These are phyloP conservation scores for Chrysoporthe cubensis DNA, from an alignment of 2,329 filamentous ascomycete species.

Conservation along the genomic window DNA sequence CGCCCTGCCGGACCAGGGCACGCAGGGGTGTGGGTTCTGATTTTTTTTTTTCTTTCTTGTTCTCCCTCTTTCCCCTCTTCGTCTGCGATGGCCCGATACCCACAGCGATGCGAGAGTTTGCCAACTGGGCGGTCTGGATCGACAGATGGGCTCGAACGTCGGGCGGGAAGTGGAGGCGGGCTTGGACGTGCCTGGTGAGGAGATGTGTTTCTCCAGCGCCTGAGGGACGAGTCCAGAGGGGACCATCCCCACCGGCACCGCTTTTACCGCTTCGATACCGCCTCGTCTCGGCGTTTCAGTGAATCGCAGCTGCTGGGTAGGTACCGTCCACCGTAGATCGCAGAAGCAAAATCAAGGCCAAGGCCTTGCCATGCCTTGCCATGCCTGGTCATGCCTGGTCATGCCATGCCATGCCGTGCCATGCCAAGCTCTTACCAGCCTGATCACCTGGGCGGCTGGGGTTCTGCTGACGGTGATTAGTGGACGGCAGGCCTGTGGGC, in stretches of 20 bases:
- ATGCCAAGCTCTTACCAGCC: background rate
- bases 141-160: background rate
- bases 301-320: background rate
- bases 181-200: background rate
- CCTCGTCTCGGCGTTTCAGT: background rate
- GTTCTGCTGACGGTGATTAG: background rate
- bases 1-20: background rate
- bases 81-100: conserved; percentile 1
- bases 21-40: too few relatives aligned
- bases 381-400: background rate
- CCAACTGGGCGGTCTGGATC: conserved; percentile 13
- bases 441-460: background rate
- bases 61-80: background rate
- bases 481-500: conserved; percentile 1
- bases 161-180: background rate
- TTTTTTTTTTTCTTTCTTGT: background rate
- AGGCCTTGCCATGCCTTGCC: background rate
- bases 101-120: conserved; percentile 6
- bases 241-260: background rate
- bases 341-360: background rate
- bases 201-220: background rate
- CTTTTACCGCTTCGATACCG: conserved; percentile 4
- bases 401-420: background rate
- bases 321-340: background rate
- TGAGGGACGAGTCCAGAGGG: background rate